A percentile compares a stretch with the other conserved stretches of the same genome.
Conservation (phyloP, 2,329 filamentous ascomycete species). For the Colletotrichum orbiculare region DNA sequence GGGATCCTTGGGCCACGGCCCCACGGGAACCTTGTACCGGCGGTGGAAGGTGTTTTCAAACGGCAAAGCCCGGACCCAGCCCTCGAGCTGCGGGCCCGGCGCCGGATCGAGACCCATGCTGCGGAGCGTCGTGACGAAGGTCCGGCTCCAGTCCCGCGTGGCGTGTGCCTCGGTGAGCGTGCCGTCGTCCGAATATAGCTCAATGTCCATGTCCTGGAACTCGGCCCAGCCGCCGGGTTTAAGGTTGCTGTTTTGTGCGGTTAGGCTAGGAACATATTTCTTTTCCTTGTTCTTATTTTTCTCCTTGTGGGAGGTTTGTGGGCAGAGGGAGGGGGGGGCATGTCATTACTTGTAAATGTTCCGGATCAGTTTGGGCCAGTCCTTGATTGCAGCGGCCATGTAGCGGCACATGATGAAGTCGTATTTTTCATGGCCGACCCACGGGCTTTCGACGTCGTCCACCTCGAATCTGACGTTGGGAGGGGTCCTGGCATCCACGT, state of each 20-base stretch:
- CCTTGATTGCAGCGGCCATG: constrained; percentile 45
- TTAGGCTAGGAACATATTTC: no score
- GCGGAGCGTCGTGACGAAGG: constrained; percentile 44
- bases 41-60: constrained; percentile 48
- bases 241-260: background rate
- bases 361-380: constrained; percentile 43
- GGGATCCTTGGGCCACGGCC: constrained; percentile 43
- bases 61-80: constrained; percentile 39
- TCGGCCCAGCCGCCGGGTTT: constrained; percentile 46
- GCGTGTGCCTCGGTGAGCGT: constrained; percentile 30
- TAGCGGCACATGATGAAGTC: constrained; percentile 52
- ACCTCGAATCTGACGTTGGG: constrained; percentile 50
- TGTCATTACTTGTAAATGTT: constrained; percentile 39
- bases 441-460: constrained; percentile 48
- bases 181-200: constrained; percentile 40
- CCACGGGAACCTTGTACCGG: constrained; percentile 49
- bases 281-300: no score
- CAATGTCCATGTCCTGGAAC: constrained; percentile 40
- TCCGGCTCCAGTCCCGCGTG: constrained; percentile 34
- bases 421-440: constrained; percentile 41
- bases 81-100: constrained; percentile 39
- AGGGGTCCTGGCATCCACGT: constrained; percentile 38
- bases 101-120: constrained; percentile 8
- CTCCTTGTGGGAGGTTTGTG: no score
- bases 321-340: no score